These are phyloP conservation scores for Neodidymelliopsis sp. DNA, from an alignment of 2,329 filamentous ascomycete species.

Conservation along the genomic window DNA sequence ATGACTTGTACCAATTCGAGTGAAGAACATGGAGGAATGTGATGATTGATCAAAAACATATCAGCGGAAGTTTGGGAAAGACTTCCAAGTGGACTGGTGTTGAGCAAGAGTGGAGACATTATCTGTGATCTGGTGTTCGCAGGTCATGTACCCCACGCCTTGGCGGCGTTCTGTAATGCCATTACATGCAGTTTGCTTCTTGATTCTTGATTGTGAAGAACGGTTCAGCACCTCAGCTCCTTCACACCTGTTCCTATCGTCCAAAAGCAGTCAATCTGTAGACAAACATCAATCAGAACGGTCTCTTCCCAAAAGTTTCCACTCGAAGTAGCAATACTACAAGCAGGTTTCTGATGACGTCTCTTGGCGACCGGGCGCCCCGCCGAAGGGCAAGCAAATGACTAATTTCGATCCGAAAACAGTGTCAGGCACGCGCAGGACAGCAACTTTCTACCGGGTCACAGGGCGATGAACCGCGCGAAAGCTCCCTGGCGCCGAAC, in stretches of 20 bases:
- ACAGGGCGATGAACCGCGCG: constrained; percentile 8
- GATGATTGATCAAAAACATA: background rate
- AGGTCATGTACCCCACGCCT: constrained; percentile 30
- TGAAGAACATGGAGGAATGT: background rate
- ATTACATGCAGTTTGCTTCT: constrained; percentile 29
- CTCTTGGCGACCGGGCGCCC: constrained; percentile 19
- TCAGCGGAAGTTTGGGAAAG: too few relatives aligned
- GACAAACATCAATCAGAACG: background rate
- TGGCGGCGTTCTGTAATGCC: constrained; percentile 32
- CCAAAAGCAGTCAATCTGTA: background rate
- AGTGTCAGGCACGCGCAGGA: constrained; percentile 31
- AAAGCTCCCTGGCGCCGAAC: constrained; percentile 27
- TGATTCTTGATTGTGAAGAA: background rate
- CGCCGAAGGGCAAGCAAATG: constrained; percentile 31
- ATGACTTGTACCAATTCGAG: background rate
- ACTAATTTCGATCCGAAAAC: constrained; percentile 35
- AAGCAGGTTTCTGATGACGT: constrained; percentile 14
- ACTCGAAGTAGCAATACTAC: constrained; percentile 3
- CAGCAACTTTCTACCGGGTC: constrained; percentile 11
- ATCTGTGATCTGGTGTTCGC: constrained; percentile 16
- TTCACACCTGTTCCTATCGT: background rate
- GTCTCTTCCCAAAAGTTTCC: background rate
- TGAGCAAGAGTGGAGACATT: constrained; percentile 2
- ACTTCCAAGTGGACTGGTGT: background rate
- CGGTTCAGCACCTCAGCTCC: constrained; percentile 6